Evolutionary conservation across 2,329 filamentous ascomycete genomes (phyloP).

Genomic region (Phialocephala sp.): DNA sequence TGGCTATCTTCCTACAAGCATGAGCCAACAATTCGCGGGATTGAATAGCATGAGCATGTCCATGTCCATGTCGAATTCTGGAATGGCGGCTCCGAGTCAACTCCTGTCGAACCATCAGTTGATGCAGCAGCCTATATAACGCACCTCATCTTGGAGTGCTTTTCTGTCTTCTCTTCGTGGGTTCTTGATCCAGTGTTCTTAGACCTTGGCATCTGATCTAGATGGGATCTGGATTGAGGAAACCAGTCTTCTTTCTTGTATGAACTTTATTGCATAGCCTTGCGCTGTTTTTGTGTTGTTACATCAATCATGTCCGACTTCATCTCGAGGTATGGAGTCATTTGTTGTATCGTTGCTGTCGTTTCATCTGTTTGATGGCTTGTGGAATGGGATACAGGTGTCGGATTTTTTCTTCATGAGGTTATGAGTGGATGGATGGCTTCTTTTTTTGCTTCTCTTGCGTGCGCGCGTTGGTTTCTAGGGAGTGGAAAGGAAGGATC

Average conservation of each 20-base stretch:
- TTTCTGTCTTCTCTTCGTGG: conserved; percentile 24
- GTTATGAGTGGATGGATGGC: conserved; percentile 9
- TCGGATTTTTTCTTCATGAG: conserved; percentile 10
- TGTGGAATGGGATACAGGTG: not conserved
- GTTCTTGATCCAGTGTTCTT: not conserved
- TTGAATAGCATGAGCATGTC: conserved; percentile 36
- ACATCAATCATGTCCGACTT: no score
- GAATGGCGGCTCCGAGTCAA: conserved; percentile 46
- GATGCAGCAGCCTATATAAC: conserved; percentile 44
- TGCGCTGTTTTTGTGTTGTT: conserved; percentile 29
- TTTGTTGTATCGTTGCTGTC: not conserved
- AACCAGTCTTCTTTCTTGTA: conserved; percentile 32
- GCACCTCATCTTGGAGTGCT: conserved; percentile 2
- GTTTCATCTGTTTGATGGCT: conserved; percentile 7
- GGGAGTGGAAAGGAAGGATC: conserved; percentile 15
- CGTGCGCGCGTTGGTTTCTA: conserved; percentile 14
- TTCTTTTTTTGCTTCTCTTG: not conserved
- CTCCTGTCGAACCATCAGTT: conserved; percentile 44
- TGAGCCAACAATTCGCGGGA: conserved; percentile 18
- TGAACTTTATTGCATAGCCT: conserved; percentile 40
- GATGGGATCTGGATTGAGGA: conserved; percentile 11
- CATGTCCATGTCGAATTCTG: conserved; percentile 38
- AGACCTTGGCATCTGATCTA: conserved; percentile 15
- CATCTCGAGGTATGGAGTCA: no score
- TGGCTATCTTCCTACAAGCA: conserved; percentile 57